phyloP scores from a whole-genome alignment of 2,329 filamentous ascomycete genomes.

The Madurella fahalii region DNA sequence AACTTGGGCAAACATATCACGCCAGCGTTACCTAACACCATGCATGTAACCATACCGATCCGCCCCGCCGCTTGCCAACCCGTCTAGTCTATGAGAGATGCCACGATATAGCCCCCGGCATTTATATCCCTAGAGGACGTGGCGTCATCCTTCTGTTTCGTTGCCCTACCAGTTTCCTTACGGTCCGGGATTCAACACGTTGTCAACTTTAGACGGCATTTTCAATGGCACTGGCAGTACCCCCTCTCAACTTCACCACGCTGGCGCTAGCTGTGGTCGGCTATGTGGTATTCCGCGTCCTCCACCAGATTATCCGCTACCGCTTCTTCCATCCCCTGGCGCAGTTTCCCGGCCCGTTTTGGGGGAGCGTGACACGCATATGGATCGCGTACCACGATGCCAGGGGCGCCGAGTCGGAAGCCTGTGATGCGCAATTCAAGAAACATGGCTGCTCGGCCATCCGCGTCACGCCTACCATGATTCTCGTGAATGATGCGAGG shows the following conservation, averaged over 20 bases:
- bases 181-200: too few species aligned
- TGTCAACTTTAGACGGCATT: too few species aligned
- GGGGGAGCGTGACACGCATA: background rate
- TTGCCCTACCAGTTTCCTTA: too few species aligned
- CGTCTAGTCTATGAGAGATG: too few species aligned
- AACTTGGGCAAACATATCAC: too few species aligned
- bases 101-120: too few species aligned
- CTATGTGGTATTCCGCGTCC: background rate
- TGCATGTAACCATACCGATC: too few species aligned
- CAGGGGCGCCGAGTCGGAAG: background rate
- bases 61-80: too few species aligned
- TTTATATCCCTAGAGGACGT: too few species aligned
- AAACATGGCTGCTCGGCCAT: background rate
- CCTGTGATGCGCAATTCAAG: background rate
- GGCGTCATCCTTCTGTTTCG: too few species aligned
- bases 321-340: conserved; percentile 5
- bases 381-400: background rate
- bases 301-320: background rate
- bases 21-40: too few species aligned
- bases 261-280: background rate
- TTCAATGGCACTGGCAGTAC: too few species aligned
- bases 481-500: background rate
- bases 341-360: background rate
- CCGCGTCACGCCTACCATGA: background rate
- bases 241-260: background rate